Percentiles rank a stretch among this genome's conserved stretches.
Conservation (phyloP, 2,329 filamentous ascomycete genomes). For the Neurospora crassa region DNA sequence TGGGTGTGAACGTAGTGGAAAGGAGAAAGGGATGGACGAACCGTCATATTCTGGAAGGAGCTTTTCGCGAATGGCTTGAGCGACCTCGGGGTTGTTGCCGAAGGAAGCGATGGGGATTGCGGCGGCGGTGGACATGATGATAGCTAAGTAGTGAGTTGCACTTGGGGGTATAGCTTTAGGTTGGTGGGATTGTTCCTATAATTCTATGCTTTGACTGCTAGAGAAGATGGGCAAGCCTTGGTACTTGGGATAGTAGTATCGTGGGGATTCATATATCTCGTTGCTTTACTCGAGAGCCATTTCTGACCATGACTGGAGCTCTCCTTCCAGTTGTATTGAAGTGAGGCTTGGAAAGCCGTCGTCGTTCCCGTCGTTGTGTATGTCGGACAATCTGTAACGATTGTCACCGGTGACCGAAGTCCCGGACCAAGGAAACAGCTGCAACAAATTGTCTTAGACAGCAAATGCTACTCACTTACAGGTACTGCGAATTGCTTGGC, state of each 20-base stretch:
- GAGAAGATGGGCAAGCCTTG: not conserved
- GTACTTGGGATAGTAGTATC: not conserved
- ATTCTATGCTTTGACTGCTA: not conserved
- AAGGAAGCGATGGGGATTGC: conserved; percentile 6
- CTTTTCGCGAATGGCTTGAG: not conserved
- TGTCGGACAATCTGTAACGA: not conserved
- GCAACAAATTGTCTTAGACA: not conserved
- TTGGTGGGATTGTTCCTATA: not conserved
- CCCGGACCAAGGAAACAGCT: not conserved
- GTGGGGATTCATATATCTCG: not conserved
- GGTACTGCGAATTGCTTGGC: not conserved
- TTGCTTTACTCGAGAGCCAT: not conserved
- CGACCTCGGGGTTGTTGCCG: conserved; percentile 3
- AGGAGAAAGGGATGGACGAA: not conserved
- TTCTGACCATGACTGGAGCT: not conserved
- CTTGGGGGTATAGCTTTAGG: not conserved
- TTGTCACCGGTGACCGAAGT: not conserved
- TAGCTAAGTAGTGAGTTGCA: no score
- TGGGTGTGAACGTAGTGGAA: not conserved
- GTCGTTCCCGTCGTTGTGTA: not conserved
- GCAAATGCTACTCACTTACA: not conserved
- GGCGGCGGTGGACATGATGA: not conserved
- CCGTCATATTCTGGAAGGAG: conserved; percentile 9
- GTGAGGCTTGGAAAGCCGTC: not conserved
- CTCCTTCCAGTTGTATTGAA: not conserved